These are phyloP conservation scores for Kodamaea sp. DNA, from an alignment of 1,139 yeast genomes.

Conservation along the genomic window DNA sequence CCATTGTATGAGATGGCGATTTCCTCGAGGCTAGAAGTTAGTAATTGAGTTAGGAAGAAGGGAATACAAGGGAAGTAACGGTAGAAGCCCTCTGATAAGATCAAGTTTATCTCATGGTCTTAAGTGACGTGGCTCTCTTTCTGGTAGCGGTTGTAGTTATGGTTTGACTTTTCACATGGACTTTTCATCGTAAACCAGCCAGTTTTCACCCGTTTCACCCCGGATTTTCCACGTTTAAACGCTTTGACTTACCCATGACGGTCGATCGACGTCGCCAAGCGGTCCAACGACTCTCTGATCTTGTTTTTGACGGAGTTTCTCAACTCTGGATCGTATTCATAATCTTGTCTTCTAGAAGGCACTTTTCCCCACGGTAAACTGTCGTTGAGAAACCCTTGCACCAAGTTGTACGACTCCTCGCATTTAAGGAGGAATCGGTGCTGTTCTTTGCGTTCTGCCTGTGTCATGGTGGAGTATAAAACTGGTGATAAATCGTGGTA, in stretches of 20 bases:
- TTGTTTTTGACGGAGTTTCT: constrained; percentile 32
- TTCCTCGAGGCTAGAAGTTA: constrained; percentile 43
- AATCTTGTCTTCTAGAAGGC: constrained; percentile 22
- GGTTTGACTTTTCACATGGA: not conserved
- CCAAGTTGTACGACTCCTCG: constrained; percentile 34
- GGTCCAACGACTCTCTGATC: constrained; percentile 30
- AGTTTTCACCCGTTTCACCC: not conserved
- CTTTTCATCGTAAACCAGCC: not conserved
- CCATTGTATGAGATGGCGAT: constrained; percentile 83
- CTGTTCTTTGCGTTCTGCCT: constrained; percentile 5
- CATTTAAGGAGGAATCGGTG: constrained; percentile 26
- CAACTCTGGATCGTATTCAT: constrained; percentile 22
- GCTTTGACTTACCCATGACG: constrained; percentile 32
- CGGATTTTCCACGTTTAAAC: too few relatives aligned
- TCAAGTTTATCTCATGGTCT: too few relatives aligned
- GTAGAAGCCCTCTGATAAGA: too few relatives aligned
- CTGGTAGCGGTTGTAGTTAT: too few relatives aligned
- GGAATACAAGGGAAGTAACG: not conserved
- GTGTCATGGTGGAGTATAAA: constrained; percentile 7
- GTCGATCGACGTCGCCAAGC: constrained; percentile 32
- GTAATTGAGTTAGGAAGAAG: too few relatives aligned
- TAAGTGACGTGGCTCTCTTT: too few relatives aligned
- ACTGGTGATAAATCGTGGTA: too few relatives aligned
- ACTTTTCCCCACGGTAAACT: constrained; percentile 29
- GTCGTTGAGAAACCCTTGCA: constrained; percentile 34